These are phyloP conservation scores for Neckera pumila DNA, from an alignment of 225 moss, liverwort and hornwort species.

Conservation along the genomic window DNA sequence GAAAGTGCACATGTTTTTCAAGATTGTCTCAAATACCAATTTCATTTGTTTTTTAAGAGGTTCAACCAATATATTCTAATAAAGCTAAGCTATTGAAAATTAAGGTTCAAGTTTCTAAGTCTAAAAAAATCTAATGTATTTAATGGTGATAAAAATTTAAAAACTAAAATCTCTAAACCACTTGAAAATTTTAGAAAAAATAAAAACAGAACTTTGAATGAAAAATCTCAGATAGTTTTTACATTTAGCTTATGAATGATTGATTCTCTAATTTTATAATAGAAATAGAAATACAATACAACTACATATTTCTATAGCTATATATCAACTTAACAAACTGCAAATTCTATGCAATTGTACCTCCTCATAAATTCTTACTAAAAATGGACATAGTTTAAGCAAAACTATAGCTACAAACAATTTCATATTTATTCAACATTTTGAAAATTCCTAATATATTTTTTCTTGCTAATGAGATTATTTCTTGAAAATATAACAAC, in stretches of 20 bases:
- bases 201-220: accelerated
- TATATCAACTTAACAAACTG: neutral
- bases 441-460: neutral
- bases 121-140: neutral
- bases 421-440: neutral
- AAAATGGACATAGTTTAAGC: neutral
- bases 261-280: neutral
- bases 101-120: neutral
- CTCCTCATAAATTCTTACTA: too few relatives aligned
- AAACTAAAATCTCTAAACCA: too few relatives aligned
- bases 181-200: neutral
- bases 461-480: neutral
- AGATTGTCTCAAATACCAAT: neutral
- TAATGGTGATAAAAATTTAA: neutral
- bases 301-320: too few relatives aligned
- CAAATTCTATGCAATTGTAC: too few relatives aligned
- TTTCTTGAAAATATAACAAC: neutral
- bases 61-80: neutral
- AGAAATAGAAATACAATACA: neutral
- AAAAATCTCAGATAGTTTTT: neutral
- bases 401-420: neutral
- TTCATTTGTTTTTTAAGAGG: neutral
- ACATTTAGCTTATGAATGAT: neutral
- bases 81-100: too few relatives aligned
- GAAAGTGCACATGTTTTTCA: neutral